phyloP scores from a whole-genome alignment of 2,329 filamentous ascomycete species.

The Teratosphaeria zuluensis region DNA sequence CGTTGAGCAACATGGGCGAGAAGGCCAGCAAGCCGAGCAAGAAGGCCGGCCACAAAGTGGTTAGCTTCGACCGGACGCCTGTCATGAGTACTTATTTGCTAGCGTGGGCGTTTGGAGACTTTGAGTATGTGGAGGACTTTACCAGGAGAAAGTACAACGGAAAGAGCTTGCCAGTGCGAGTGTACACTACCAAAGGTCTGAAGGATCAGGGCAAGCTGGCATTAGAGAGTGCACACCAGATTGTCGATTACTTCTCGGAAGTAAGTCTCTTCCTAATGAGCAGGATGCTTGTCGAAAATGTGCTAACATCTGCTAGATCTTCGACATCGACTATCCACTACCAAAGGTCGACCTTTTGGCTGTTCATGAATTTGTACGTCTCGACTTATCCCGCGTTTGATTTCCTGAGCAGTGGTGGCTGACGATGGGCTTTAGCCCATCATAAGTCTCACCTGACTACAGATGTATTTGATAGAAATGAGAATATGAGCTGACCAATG shows the following conservation, averaged over 20 bases:
- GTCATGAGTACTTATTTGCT: conserved; percentile 84
- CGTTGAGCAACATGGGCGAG: conserved; percentile 91
- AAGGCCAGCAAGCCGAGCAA: conserved; percentile 61
- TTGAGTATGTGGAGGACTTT: conserved; percentile 88
- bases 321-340: conserved; percentile 83
- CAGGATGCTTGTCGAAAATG: conserved; percentile 3
- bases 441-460: conserved; percentile 25
- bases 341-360: conserved; percentile 86
- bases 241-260: conserved; percentile 94
- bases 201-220: conserved; percentile 87
- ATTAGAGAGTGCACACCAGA: conserved; percentile 80
- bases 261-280: conserved; percentile 17
- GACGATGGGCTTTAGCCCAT: conserved; percentile 27
- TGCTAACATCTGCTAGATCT: conserved; percentile 45
- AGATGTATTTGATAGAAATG: neutral
- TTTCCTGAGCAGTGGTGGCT: conserved; percentile 5
- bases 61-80: conserved; percentile 74
- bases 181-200: conserved; percentile 91
- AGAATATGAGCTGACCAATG: conserved; percentile 29
- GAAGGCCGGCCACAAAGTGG: conserved; percentile 53
- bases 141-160: conserved; percentile 87
- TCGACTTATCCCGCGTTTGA: neutral
- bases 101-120: conserved; percentile 92
- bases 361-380: conserved; percentile 79
- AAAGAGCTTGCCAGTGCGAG: conserved; percentile 80